Conservation (phyloP, 139 green algal genomes). For the Haematococcus lacustris region DNA sequence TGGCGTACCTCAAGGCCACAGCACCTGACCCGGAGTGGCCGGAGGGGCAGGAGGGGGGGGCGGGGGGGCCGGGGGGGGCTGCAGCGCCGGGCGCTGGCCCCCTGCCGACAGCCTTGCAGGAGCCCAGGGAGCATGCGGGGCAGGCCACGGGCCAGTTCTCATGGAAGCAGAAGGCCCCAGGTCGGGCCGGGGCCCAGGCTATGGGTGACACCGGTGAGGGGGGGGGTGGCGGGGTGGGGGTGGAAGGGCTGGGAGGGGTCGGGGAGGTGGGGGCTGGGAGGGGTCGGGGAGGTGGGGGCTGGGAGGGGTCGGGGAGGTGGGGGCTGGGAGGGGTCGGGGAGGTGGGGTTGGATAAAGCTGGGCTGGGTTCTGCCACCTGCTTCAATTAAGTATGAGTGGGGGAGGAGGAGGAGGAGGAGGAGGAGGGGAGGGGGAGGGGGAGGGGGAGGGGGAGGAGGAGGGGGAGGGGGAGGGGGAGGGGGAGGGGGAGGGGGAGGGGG, state of each 20-base stretch:
- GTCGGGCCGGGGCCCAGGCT: background rate
- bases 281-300: background rate
- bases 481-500: no score
- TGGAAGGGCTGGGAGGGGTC: background rate
- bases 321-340: background rate
- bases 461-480: no score
- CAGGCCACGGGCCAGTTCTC: slow-evolving; percentile 38
- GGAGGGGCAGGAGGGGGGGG: background rate
- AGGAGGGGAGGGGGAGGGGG: no score
- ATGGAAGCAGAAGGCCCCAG: slow-evolving; percentile 20
- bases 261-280: background rate
- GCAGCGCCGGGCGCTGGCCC: no score
- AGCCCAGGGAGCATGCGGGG: slow-evolving; percentile 14
- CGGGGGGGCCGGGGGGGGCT: background rate
- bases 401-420: no score
- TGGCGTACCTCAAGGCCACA: slow-evolving; percentile 6
- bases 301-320: no score
- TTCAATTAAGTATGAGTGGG: no score
- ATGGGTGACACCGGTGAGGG: slow-evolving; percentile 83
- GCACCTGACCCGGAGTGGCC: slow-evolving; percentile 1
- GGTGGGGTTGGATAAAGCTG: background rate
- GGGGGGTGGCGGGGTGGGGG: background rate
- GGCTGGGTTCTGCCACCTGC: no score
- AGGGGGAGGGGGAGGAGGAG: no score
- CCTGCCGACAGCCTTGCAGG: no score